Evolutionary conservation across 176 grass and related monocot genomes (phyloP).

Genomic region (Zoysia pacifica): DNA sequence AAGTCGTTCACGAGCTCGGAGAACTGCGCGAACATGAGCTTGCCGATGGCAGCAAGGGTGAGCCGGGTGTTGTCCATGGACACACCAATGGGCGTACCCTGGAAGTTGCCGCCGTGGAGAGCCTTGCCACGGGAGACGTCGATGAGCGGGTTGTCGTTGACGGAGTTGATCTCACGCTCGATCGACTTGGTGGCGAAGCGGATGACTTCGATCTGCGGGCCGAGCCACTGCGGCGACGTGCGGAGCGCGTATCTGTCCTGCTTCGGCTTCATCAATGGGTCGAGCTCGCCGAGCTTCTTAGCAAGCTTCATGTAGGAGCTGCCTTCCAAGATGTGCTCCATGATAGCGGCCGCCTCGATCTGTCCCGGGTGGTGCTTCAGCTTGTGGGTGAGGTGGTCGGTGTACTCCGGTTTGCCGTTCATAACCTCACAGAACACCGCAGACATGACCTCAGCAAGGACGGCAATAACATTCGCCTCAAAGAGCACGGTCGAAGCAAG

Average conservation of each 20-base stretch:
- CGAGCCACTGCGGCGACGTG: conserved; percentile 93
- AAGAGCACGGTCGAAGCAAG: conserved; percentile 82
- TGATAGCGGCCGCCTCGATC: conserved; percentile 87
- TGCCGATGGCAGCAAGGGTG: conserved; percentile 81
- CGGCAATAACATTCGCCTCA: conserved; percentile 65
- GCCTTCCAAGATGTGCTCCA: conserved; percentile 87
- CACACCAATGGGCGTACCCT: conserved; percentile 91
- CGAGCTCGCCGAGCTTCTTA: conserved; percentile 75
- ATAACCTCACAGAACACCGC: conserved; percentile 93
- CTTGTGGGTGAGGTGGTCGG: conserved; percentile 93
- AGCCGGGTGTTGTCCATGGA: conserved; percentile 97
- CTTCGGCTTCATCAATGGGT: conserved; percentile 88
- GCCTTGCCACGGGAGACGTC: conserved; percentile 82
- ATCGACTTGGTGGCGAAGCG: conserved; percentile 87
- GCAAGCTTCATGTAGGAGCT: conserved; percentile 92
- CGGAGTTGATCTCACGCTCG: conserved; percentile 98
- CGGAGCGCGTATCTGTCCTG: conserved; percentile 94
- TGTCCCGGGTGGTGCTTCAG: conserved; percentile 95
- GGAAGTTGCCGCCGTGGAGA: conserved; percentile 92
- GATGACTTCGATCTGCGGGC: conserved; percentile 90
- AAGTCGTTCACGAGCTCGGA: conserved; percentile 93
- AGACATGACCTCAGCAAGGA: conserved; percentile 75
- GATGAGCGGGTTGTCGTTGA: conserved; percentile 96
- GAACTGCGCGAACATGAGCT: conserved; percentile 96
- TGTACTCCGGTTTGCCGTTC: conserved; percentile 88